A percentile compares a stretch with the other conserved stretches of the same genome.
Conservation (phyloP, 2,329 filamentous ascomycete species). For the Colletotrichum camelliae region DNA sequence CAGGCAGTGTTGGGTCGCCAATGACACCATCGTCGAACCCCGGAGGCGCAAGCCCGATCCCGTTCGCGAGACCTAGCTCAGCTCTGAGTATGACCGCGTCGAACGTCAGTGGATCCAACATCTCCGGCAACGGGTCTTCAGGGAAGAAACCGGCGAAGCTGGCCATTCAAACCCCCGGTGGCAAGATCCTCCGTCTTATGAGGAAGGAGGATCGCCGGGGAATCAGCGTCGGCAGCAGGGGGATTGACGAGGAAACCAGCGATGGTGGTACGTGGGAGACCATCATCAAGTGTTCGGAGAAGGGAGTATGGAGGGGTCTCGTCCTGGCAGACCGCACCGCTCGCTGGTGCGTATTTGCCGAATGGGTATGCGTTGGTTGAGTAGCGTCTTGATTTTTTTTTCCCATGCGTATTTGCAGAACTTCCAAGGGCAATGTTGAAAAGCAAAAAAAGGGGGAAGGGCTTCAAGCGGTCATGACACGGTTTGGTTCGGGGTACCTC, state of each 20-base stretch:
- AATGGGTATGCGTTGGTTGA: constrained; percentile 70
- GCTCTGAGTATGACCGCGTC: constrained; percentile 70
- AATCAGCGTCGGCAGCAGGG: constrained; percentile 51
- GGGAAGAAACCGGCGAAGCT: constrained; percentile 90
- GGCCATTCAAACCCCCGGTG: constrained; percentile 90
- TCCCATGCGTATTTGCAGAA: neutral
- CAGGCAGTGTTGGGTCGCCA: constrained; percentile 34
- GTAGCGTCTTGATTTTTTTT: neutral
- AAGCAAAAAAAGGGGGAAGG: neutral
- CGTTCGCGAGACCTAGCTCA: constrained; percentile 65
- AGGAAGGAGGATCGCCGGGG: constrained; percentile 75
- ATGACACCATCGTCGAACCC: constrained; percentile 54
- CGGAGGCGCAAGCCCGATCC: constrained; percentile 60
- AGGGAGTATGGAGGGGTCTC: constrained; percentile 79
- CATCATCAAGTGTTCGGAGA: constrained; percentile 87
- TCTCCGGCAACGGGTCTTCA: constrained; percentile 57
- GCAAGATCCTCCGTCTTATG: constrained; percentile 91
- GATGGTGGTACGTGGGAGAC: constrained; percentile 86
- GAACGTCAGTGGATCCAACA: constrained; percentile 62
- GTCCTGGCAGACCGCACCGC: constrained; percentile 85
- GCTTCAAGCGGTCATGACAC: neutral
- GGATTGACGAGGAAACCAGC: constrained; percentile 60
- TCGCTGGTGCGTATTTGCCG: constrained; percentile 90
- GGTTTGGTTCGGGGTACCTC: neutral
- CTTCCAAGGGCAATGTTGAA: constrained; percentile 4